A percentile compares a stretch with the other conserved stretches of the same genome.
Evolutionary conservation across 805 yeast genomes (phyloP).

Genomic region (Kodamaea restingae): DNA sequence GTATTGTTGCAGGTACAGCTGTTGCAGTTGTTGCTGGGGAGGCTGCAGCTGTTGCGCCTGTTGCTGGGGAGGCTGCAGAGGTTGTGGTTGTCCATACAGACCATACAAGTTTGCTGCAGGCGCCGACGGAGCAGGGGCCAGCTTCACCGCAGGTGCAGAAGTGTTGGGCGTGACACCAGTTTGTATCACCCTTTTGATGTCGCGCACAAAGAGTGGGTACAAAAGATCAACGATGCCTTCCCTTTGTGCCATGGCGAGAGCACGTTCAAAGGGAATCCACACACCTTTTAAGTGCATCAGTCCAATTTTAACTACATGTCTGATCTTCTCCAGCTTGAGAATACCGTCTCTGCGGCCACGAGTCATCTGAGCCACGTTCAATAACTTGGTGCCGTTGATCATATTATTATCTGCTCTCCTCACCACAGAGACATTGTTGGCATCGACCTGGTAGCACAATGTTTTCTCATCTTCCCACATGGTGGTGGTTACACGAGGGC

Average conservation of each 20-base stretch:
- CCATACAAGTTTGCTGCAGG: conserved; percentile 6
- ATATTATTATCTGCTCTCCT: conserved; percentile 81
- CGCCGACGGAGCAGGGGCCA: conserved; percentile 10
- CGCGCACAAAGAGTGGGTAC: conserved; percentile 49
- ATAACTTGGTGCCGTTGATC: conserved; percentile 80
- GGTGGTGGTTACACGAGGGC: conserved; percentile 76
- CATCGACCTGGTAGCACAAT: conserved; percentile 80
- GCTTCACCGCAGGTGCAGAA: conserved; percentile 13
- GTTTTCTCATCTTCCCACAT: conserved; percentile 90
- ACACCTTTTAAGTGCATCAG: conserved; percentile 87
- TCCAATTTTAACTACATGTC: conserved; percentile 82
- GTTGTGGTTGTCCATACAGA: conserved; percentile 5
- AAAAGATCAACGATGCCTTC: conserved; percentile 51
- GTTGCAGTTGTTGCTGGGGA: conserved; percentile 10
- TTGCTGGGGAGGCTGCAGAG: conserved; percentile 10
- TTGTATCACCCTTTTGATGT: conserved; percentile 56
- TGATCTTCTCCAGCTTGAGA: conserved; percentile 66
- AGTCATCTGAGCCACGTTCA: conserved; percentile 84
- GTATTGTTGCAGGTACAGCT: conserved; percentile 5
- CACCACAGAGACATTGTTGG: conserved; percentile 74
- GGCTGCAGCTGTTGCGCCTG: conserved; percentile 10
- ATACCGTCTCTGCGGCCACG: conserved; percentile 85
- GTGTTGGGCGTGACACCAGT: conserved; percentile 35
- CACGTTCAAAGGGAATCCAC: conserved; percentile 86
- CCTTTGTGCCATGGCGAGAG: conserved; percentile 73